Evolutionary conservation across 2,329 filamentous ascomycete genomes (phyloP).

Genomic region (Periconia digitata): DNA sequence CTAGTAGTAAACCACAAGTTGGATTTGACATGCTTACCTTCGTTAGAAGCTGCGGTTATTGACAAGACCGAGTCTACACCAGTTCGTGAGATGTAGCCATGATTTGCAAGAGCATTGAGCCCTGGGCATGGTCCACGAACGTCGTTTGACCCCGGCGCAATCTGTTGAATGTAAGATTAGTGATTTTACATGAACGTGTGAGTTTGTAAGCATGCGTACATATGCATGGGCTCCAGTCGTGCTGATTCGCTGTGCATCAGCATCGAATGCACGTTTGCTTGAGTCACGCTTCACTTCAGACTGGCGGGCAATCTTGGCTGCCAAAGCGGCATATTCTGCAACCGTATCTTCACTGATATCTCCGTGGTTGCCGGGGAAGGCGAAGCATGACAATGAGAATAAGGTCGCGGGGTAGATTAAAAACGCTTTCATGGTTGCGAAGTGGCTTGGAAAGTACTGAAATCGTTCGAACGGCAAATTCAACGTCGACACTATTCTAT

Average conservation of each 20-base stretch:
- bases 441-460: neutral
- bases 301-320: conserved; percentile 13
- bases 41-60: neutral
- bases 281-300: conserved; percentile 7
- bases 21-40: neutral
- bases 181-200: neutral
- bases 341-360: conserved; percentile 13
- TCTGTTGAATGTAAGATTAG: conserved; percentile 3
- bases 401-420: neutral
- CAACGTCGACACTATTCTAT: neutral
- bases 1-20: neutral
- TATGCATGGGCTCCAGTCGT: conserved; percentile 14
- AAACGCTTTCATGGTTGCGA: neutral
- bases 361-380: conserved; percentile 1
- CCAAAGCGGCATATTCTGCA: conserved; percentile 13
- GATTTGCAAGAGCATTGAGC: conserved; percentile 32
- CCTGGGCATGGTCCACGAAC: conserved; percentile 26
- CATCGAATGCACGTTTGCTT: conserved; percentile 12
- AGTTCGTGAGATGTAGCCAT: conserved; percentile 28
- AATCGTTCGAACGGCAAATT: neutral
- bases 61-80: conserved; percentile 12
- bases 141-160: conserved; percentile 9
- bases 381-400: neutral
- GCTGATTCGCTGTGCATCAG: conserved; percentile 16
- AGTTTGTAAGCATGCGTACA: conserved; percentile 2